Conservation (phyloP, 306 rosid species). For the Pyrus communis region DNA sequence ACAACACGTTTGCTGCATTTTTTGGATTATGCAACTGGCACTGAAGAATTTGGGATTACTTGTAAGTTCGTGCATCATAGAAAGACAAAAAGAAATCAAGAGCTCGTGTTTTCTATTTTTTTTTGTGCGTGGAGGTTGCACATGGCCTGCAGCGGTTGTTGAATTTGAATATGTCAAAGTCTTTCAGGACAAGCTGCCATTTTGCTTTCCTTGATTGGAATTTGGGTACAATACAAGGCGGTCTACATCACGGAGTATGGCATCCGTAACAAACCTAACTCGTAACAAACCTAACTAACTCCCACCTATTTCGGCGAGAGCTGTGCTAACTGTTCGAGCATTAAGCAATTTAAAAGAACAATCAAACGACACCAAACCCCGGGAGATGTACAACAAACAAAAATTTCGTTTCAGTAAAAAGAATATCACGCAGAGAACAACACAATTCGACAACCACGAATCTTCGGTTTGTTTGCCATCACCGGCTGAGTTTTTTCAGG, state of each 20-base stretch:
- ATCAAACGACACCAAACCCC: conserved; percentile 11
- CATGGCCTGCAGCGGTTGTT: neutral
- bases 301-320: neutral
- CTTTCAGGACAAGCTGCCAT: neutral
- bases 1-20: too few relatives aligned
- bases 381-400: conserved; percentile 38
- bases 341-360: conserved; percentile 1
- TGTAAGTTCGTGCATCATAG: too few relatives aligned
- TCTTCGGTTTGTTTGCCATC: conserved; percentile 23
- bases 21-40: too few relatives aligned
- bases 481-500: neutral
- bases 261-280: neutral
- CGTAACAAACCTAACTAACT: conserved; percentile 4
- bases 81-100: too few relatives aligned
- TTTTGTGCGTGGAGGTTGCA: too few relatives aligned
- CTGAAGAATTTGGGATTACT: too few relatives aligned
- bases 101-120: too few relatives aligned
- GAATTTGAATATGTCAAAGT: neutral
- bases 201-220: neutral
- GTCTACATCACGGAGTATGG: neutral
- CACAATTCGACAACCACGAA: conserved; percentile 11
- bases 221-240: neutral
- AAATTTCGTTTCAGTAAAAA: conserved; percentile 34
- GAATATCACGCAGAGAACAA: conserved; percentile 33
- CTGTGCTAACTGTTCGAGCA: neutral